Evolutionary conservation across 2,329 filamentous ascomycete genomes (phyloP), one percentile per base, ranked within the genome.

Genomic region (Bimuria novae-zelandiae): DNA sequence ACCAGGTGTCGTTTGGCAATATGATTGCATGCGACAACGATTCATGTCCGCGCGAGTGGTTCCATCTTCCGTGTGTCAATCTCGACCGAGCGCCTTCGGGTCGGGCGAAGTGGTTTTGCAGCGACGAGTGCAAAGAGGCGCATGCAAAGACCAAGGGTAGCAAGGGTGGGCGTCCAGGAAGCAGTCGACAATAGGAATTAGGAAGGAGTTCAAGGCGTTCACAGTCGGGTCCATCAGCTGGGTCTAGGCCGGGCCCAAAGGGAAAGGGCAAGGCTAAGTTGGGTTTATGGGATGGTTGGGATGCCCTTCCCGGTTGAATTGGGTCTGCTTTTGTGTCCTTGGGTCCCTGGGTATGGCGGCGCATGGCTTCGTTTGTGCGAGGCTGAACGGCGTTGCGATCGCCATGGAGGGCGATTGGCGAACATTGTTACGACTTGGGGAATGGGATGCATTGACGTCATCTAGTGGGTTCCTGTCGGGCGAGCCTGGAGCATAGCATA

Each of bases 21-120:
- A 88, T 88, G 85, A 82, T 88, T 35, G 85, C 83, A 11, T 88
- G 85, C 64, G 85, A 88, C 68, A 87, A 87, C 65, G 82, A 85
- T 32, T 76, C 79, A 51, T 88, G 85, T 72, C 79, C 81, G 11
- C 81, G 83, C 57, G 84, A 88, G 67, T 88, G 85, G 85, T 88
- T 88, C 70, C 85, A 88, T 76, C 79, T 86, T 69, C 82, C 80
- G 35, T 88, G 85, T 62, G 83, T 86, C 46, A 82, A 83, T 17
- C 74, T 88, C 63, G 83, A 80, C 37, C 80, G 82, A 61, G 81
- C 84, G 60, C 85, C 85, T 0, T 77, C 77, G 14, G 62, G 63
- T n/a, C 59, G 67, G 33, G 66, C 69, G 22, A 75, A 74, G 43
- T 75, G 72, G 72, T 75, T 72, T 55, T 75, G 72, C 54, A 71